These are phyloP conservation scores for Aspergillus steynii DNA, from an alignment of 495 filamentous ascomycete genomes.

Conservation along the genomic window DNA sequence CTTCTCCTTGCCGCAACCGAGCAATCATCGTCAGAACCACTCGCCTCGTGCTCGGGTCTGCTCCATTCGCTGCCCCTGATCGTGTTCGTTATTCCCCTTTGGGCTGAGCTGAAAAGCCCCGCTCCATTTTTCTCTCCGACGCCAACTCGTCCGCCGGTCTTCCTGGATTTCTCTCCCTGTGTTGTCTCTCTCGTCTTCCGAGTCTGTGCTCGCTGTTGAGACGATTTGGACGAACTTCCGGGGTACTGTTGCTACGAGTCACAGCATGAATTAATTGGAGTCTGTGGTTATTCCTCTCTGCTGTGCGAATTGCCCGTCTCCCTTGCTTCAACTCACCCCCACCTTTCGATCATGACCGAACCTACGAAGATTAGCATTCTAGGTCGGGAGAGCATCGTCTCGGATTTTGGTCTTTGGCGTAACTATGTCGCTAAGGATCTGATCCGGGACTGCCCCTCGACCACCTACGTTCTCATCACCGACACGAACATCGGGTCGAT, in stretches of 20 bases:
- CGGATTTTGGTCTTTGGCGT: slow-evolving; percentile 90
- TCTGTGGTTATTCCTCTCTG: slow-evolving; percentile 8
- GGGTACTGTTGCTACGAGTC: neutral
- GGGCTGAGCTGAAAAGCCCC: slow-evolving; percentile 6
- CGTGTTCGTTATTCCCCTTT: neutral
- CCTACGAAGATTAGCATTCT: slow-evolving; percentile 57
- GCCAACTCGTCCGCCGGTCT: neutral
- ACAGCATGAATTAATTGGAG: slow-evolving; percentile 41
- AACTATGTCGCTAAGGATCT: slow-evolving; percentile 80
- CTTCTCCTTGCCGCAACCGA: neutral
- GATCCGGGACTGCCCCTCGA: slow-evolving; percentile 71
- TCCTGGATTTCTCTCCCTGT: neutral
- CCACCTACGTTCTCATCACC: slow-evolving; percentile 93
- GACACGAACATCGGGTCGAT: slow-evolving; percentile 85
- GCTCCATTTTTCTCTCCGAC: slow-evolving; percentile 2
- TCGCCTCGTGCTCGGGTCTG: neutral
- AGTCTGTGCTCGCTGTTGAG: slow-evolving; percentile 4
- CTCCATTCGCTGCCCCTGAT: neutral
- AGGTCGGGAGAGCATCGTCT: slow-evolving; percentile 76
- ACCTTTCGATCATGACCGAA: slow-evolving; percentile 37
- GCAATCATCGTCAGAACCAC: neutral
- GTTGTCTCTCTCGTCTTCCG: neutral
- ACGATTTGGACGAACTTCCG: slow-evolving; percentile 3
- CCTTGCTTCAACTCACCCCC: neutral
- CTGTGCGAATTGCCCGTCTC: neutral